Conservation (phyloP, 805 yeast genomes). For the Zygoascus bituminiphila region DNA sequence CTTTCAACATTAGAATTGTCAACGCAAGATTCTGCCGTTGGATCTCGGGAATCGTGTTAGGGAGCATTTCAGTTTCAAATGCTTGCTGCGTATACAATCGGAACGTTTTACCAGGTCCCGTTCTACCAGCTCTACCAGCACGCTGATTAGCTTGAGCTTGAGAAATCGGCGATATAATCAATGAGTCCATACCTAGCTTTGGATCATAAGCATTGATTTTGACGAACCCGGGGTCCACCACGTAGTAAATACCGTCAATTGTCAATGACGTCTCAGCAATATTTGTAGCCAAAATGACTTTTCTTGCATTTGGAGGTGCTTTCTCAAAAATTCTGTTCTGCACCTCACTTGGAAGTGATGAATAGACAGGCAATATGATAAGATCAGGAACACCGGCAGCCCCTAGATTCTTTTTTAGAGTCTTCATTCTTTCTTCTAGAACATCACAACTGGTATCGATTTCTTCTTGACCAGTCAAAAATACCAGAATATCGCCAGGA, state of each 20-base stretch:
- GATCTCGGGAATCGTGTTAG: slow-evolving; percentile 87
- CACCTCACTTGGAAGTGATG: slow-evolving; percentile 78
- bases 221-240: slow-evolving; percentile 90
- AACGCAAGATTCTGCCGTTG: slow-evolving; percentile 71
- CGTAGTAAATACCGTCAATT: slow-evolving; percentile 90
- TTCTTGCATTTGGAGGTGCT: slow-evolving; percentile 69
- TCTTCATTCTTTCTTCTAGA: slow-evolving; percentile 53
- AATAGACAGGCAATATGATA: slow-evolving; percentile 79
- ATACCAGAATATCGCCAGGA: slow-evolving; percentile 72
- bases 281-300: slow-evolving; percentile 89
- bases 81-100: slow-evolving; percentile 81
- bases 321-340: slow-evolving; percentile 80
- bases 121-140: slow-evolving; percentile 97
- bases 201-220: slow-evolving; percentile 89
- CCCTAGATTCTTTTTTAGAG: slow-evolving; percentile 26
- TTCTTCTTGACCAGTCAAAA: slow-evolving; percentile 94
- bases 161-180: slow-evolving; percentile 82
- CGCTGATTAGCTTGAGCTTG: slow-evolving; percentile 94
- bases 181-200: slow-evolving; percentile 77
- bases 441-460: slow-evolving; percentile 80
- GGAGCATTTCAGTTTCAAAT: slow-evolving; percentile 65
- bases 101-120: slow-evolving; percentile 93
- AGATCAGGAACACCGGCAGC: slow-evolving; percentile 54
- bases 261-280: slow-evolving; percentile 97
- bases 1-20: slow-evolving; percentile 66